Evolutionary conservation across 768 basidiomycete genomes (phyloP), one percentile per base, ranked within the genome.

Genomic region (Russula griseocarnosa): DNA sequence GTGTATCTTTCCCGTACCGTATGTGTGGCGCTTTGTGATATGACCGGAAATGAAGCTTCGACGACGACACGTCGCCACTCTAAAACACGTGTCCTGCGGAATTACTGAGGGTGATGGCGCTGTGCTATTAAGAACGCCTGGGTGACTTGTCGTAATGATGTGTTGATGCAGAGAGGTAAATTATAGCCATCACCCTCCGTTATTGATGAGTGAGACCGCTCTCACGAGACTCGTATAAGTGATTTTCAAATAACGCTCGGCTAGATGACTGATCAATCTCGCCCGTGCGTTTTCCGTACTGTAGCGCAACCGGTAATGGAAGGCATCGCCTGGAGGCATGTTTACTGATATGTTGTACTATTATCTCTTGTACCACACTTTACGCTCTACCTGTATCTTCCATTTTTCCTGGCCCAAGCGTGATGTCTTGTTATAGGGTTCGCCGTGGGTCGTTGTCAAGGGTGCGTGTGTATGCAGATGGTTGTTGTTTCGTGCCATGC

Each of bases 401-500:
- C 36, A 42, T 54, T 44, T n/a, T n/a, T 42, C 30, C 47, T 50
- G 32, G 28, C 3, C 53, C 28, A 9, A 42, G 26, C 36, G 44
- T 42, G 34, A 60, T 60, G 63, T n/a, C 46, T 22, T 32, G 22
- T 51, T 56, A 24, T 42, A 32, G 22, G 3, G 1, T 1, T n/a
- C 46, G 20, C 24, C 16, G 53, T 54, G 24, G 40, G 9, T 56
- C 50, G 64, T 61, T 51, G 55, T 55, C 60, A 61, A 57, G 64
- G 38, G 54, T 56, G 18, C 24, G 47, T 60, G 36, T 46, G 22
- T 30, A 10, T 14, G 20, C 53, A 53, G 52, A 44, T 34, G 24
- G n/a, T 36, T 51, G 30, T 63, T 46, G 28, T 47, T 36, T 32
- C 20, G 24, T 47, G 46, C 46, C 38, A 38, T 38, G 38, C 38